A percentile compares a stretch with the other conserved stretches of the same genome.
phyloP scores from a whole-genome alignment of 176 grass and related monocot genomes.

The Oropetium thomaeum region DNA sequence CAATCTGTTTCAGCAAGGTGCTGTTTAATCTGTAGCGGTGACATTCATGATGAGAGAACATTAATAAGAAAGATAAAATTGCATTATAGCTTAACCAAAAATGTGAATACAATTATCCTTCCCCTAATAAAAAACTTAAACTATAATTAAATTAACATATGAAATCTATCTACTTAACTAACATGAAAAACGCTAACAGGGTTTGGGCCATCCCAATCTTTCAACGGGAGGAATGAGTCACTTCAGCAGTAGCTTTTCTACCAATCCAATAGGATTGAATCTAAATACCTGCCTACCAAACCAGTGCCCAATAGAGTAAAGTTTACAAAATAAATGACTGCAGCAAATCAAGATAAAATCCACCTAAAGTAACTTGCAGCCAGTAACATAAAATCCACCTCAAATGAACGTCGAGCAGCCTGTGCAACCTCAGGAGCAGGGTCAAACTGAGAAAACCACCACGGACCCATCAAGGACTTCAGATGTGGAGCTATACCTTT shows the following conservation, averaged over 20 bases:
- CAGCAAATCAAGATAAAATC: background rate
- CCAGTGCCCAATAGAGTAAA: background rate
- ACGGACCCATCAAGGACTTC: constrained; percentile 93
- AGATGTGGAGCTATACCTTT: constrained; percentile 87
- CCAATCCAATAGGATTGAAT: background rate
- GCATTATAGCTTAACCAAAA: background rate
- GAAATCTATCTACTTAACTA: background rate
- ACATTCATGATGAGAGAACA: background rate
- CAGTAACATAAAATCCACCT: constrained; percentile 52
- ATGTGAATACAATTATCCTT: background rate
- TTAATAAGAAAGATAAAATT: background rate
- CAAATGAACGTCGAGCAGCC: constrained; percentile 78
- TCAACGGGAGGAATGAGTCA: background rate
- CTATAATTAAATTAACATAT: background rate
- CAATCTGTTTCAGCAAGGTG: background rate
- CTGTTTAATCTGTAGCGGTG: background rate
- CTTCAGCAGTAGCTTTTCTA: background rate
- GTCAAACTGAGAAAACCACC: constrained; percentile 99
- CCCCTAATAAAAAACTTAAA: background rate
- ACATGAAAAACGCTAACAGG: background rate
- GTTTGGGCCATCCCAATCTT: background rate
- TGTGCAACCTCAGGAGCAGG: constrained; percentile 86
- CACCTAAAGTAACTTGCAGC: background rate
- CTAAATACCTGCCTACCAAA: background rate
- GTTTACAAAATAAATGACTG: constrained; percentile 1